Percentiles rank a stretch among this genome's conserved stretches.
phyloP scores from a whole-genome alignment of 2,329 filamentous ascomycete genomes.

The Aspergillaceae sp. region DNA sequence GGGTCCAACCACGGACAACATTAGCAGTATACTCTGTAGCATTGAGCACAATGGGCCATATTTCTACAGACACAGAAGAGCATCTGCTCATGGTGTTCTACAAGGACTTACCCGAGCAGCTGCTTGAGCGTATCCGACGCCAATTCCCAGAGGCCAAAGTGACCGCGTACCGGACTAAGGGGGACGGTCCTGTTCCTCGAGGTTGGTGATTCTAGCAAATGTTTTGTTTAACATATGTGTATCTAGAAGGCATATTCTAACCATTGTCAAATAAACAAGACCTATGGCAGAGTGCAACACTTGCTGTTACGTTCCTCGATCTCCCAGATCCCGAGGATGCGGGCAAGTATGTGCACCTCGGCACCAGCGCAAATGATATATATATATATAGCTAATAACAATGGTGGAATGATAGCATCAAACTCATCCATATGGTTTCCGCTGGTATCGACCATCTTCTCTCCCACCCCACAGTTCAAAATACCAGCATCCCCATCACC shows the following conservation, averaged over 20 bases:
- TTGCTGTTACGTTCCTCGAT: conserved; percentile 18
- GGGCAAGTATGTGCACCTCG: conserved; percentile 12
- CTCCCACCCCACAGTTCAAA: conserved; percentile 45
- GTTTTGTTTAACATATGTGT: no score
- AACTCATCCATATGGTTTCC: conserved; percentile 49
- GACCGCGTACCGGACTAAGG: conserved; percentile 6
- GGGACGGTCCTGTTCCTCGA: conserved; percentile 11
- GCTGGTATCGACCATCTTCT: conserved; percentile 50
- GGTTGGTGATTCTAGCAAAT: conserved; percentile 7
- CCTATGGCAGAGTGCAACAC: conserved; percentile 14
- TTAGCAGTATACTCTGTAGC: no score
- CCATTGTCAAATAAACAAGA: conserved; percentile 10
- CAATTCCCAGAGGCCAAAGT: conserved; percentile 19
- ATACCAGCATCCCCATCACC: conserved; percentile 46
- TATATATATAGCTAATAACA: neutral
- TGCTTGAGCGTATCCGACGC: conserved; percentile 9
- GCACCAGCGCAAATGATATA: no score
- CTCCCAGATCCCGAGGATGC: conserved; percentile 21
- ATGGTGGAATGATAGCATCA: conserved; percentile 19
- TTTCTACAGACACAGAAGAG: conserved; percentile 7
- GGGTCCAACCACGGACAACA: no score
- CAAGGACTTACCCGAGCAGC: conserved; percentile 7
- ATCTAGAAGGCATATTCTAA: neutral
- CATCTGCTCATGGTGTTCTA: conserved; percentile 17
- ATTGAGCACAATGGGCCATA: conserved; percentile 16